Evolutionary conservation across 1,284 basidiomycete species (phyloP).

Genomic region (Abortiporus biennis): DNA sequence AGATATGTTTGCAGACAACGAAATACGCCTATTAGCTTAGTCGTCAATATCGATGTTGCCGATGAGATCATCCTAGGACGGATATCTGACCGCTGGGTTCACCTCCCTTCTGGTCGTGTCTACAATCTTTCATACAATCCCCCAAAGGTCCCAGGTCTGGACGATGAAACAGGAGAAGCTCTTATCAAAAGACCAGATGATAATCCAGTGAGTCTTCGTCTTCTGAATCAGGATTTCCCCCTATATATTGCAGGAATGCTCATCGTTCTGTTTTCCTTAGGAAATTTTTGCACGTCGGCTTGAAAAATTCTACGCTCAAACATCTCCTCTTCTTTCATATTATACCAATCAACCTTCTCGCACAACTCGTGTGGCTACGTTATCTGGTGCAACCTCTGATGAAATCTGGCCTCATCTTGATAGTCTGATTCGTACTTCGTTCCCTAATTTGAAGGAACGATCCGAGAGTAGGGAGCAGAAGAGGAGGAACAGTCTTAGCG

Average conservation of each 20-base stretch:
- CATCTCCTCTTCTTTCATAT: constrained; percentile 81
- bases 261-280: constrained; percentile 31
- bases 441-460: constrained; percentile 53
- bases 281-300: constrained; percentile 82
- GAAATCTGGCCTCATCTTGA: constrained; percentile 90
- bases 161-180: constrained; percentile 91
- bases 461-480: constrained; percentile 32
- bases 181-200: constrained; percentile 90
- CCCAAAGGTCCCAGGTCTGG: constrained; percentile 80
- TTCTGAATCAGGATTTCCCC: background rate
- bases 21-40: constrained; percentile 68
- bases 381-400: constrained; percentile 83
- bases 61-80: constrained; percentile 86
- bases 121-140: constrained; percentile 93
- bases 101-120: constrained; percentile 87
- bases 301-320: constrained; percentile 80
- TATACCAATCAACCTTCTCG: constrained; percentile 41
- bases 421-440: constrained; percentile 45
- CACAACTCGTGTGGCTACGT: constrained; percentile 51
- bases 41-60: constrained; percentile 90
- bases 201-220: constrained; percentile 67
- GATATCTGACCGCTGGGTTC: constrained; percentile 93
- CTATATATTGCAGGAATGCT: too few relatives aligned
- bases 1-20: constrained; percentile 36
- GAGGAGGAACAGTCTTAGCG: constrained; percentile 44